phyloP scores from a whole-genome alignment of 2,329 filamentous ascomycete species.

The Phialocephala sp. region DNA sequence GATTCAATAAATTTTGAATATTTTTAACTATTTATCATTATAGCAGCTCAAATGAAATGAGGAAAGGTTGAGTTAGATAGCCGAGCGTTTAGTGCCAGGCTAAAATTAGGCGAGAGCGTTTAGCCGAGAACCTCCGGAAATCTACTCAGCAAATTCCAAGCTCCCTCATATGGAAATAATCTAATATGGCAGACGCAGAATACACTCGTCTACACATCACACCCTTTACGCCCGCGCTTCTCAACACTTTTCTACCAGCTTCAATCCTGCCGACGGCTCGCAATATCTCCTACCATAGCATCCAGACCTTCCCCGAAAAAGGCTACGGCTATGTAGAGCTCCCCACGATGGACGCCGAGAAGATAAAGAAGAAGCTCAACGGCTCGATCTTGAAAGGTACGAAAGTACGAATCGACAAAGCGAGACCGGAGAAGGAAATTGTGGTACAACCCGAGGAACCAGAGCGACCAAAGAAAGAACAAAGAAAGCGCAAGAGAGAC shows the following conservation, averaged over 20 bases:
- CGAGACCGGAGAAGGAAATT: slow-evolving; percentile 64
- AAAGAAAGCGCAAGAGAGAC: slow-evolving; percentile 55
- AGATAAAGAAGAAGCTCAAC: slow-evolving; percentile 88
- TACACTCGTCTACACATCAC: slow-evolving; percentile 80
- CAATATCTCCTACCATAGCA: slow-evolving; percentile 85
- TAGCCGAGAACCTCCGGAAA: slow-evolving; percentile 4
- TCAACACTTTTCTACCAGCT: slow-evolving; percentile 73
- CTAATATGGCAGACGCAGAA: slow-evolving; percentile 32
- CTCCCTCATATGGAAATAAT: slow-evolving; percentile 15
- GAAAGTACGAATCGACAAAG: slow-evolving; percentile 85
- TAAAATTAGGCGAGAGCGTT: background rate
- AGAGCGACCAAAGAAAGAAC: slow-evolving; percentile 48
- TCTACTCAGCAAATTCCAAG: slow-evolving; percentile 13
- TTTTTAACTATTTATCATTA: slow-evolving; percentile 14
- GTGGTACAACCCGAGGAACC: slow-evolving; percentile 47
- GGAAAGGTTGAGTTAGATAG: no score
- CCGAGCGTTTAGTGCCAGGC: no score
- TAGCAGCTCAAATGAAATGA: no score
- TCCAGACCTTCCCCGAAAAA: slow-evolving; percentile 88
- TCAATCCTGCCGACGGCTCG: slow-evolving; percentile 69
- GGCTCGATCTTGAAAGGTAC: slow-evolving; percentile 82
- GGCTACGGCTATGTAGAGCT: slow-evolving; percentile 91
- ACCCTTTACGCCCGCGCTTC: slow-evolving; percentile 77
- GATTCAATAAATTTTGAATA: background rate
- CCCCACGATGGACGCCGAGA: slow-evolving; percentile 82